Base-by-base conservation (phyloP, 164 flowering plant species). In the Umbellularia californica region DNA sequence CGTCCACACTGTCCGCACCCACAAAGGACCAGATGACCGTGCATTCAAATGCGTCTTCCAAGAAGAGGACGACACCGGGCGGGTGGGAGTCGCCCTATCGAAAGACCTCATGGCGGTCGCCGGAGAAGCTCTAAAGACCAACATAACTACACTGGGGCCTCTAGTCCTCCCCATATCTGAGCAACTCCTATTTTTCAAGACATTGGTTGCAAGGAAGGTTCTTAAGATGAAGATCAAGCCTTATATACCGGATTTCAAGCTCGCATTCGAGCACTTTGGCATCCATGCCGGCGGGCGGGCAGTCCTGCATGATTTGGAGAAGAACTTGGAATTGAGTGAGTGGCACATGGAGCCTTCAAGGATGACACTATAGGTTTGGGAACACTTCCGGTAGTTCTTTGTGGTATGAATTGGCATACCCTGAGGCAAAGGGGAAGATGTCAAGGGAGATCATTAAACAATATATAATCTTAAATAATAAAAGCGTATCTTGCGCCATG, bases 321-420 rank as follows among this genome's bases (percentile, higher is more conserved):
- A 90, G 83, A 91, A 90, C 50, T 85, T 91, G 14, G 89, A 87
- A 7, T 82, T 91, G 2, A 79, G 51, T 19, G 81, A 86, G 6
- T 85, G 90, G 91, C 96, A 91, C 62, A 90, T 91, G 96, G 92
- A 91, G 68, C 95, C 95, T 19, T 91, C 95, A 2, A 82, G 93
- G 80, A 89, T 89, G 93, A 89, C 91, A 0, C 86, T 24, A 83
- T 70, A 80, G 90, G 11, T 89, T 88, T 58, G 93, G 93, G 10
- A 89, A 89, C 84, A 89, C 93, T 30, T 89, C 93, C 1, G 88
- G 91, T 78, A 87, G 93, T 77, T 89, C 93, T 14, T 81, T 87
- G 9, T 91, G 96, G 96, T 91, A 89, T 55, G 95, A 91, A 76
- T 77, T 91, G 87, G 89, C 90, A 27, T 89, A 88, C 68, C 64